Evolutionary conservation across 2,329 filamentous ascomycete species (phyloP).

Genomic region (Aureobasidium leucospermi): DNA sequence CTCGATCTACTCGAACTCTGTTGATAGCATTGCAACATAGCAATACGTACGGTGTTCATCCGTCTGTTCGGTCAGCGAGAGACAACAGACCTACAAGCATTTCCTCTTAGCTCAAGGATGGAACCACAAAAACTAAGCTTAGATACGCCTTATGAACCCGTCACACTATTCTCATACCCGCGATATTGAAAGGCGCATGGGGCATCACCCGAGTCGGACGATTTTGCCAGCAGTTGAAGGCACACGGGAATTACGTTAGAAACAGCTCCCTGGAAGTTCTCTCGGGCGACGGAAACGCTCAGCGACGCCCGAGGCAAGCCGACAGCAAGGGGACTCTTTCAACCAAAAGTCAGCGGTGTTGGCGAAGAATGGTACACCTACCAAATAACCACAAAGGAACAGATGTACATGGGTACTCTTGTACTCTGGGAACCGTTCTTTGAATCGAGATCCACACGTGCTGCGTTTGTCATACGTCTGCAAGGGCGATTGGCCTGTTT

Average conservation of each 20-base stretch:
- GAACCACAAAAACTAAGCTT: neutral
- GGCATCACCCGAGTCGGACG: neutral
- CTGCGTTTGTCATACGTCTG: neutral
- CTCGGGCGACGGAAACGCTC: neutral
- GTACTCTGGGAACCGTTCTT: neutral
- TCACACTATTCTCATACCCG: slow-evolving; percentile 1
- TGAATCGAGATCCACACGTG: slow-evolving; percentile 5
- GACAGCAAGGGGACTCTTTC: neutral
- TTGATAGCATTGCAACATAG: neutral
- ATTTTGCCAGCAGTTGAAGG: neutral
- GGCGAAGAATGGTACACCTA: slow-evolving; percentile 1
- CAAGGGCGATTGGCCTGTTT: neutral
- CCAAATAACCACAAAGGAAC: neutral
- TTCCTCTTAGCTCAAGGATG: neutral
- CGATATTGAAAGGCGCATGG: slow-evolving; percentile 1
- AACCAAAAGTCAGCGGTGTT: neutral
- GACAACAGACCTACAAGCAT: neutral
- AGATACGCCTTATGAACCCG: neutral
- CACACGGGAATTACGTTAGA: neutral
- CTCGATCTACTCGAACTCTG: slow-evolving; percentile 1
- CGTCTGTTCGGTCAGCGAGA: neutral
- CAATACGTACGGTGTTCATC: neutral
- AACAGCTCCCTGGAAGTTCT: neutral
- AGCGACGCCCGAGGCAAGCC: neutral
- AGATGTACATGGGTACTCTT: slow-evolving; percentile 1